Evolutionary conservation across 768 basidiomycete genomes (phyloP).

Genomic region (Agrocybe pediades): DNA sequence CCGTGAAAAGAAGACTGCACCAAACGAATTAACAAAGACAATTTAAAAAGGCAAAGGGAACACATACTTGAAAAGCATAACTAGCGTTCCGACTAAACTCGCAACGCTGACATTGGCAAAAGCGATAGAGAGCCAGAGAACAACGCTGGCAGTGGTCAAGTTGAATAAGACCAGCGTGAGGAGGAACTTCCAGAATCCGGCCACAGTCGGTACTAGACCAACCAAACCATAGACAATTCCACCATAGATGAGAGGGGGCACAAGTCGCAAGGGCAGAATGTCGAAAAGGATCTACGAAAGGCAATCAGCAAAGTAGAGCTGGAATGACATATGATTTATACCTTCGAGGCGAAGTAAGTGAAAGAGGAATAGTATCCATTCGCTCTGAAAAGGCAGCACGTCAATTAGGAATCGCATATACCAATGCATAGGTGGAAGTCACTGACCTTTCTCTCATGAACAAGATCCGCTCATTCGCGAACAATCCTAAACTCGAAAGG

Average conservation of each 20-base stretch:
- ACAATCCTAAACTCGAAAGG: slow-evolving; percentile 88
- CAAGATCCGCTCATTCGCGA: slow-evolving; percentile 92
- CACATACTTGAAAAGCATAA: slow-evolving; percentile 98
- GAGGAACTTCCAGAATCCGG: slow-evolving; percentile 98
- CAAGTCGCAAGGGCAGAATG: slow-evolving; percentile 89
- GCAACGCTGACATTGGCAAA: slow-evolving; percentile 88
- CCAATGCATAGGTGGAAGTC: not conserved
- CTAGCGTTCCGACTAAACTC: slow-evolving; percentile 89
- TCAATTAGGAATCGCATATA: not conserved
- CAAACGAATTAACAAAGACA: not conserved
- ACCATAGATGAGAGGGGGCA: slow-evolving; percentile 94
- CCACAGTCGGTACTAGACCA: slow-evolving; percentile 89
- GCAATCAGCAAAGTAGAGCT: not conserved
- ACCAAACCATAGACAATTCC: slow-evolving; percentile 95
- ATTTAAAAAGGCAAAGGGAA: slow-evolving; percentile 1
- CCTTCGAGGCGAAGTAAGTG: slow-evolving; percentile 97
- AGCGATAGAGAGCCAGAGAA: slow-evolving; percentile 87
- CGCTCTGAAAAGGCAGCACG: slow-evolving; percentile 51
- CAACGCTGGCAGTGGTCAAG: slow-evolving; percentile 90
- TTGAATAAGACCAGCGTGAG: slow-evolving; percentile 96
- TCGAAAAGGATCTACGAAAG: slow-evolving; percentile 82
- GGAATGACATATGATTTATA: slow-evolving; percentile 13
- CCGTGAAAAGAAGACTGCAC: slow-evolving; percentile 88
- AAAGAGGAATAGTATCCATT: slow-evolving; percentile 98
- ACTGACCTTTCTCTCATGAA: slow-evolving; percentile 97